Conservation (phyloP, 768 basidiomycete genomes). For the Lactarius sanguifluus region DNA sequence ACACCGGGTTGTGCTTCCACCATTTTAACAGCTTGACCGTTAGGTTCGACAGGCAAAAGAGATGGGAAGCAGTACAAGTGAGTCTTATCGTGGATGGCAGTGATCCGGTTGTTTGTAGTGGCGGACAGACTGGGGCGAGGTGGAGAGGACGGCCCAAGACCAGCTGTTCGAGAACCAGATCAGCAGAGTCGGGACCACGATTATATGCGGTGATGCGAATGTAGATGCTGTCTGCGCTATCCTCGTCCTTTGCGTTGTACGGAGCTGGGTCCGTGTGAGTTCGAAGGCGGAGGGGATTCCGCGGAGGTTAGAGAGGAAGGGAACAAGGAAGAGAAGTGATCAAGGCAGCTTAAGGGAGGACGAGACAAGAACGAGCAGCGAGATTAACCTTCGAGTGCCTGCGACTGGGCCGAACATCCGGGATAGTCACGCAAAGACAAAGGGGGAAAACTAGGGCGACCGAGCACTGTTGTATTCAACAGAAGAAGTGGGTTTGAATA, state of each 20-base stretch:
- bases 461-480: no score
- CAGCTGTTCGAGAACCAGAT: slow-evolving; percentile 97
- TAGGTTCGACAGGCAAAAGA: slow-evolving; percentile 82
- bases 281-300: no score
- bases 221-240: slow-evolving; percentile 82
- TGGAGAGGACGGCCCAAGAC: slow-evolving; percentile 84
- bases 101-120: slow-evolving; percentile 59
- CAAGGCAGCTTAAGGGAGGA: no score
- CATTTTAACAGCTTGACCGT: slow-evolving; percentile 55
- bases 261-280: no score
- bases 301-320: no score
- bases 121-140: slow-evolving; percentile 61
- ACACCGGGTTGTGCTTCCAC: slow-evolving; percentile 97
- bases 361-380: no score
- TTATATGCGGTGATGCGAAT: slow-evolving; percentile 97
- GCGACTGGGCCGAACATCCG: slow-evolving; percentile 33
- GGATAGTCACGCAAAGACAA: no score
- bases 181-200: slow-evolving; percentile 92
- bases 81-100: slow-evolving; percentile 70
- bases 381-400: no score
- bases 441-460: no score
- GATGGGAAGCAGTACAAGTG: slow-evolving; percentile 89
- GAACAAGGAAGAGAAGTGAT: no score
- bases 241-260: slow-evolving; percentile 86
- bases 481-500: no score